Conservation (phyloP, 2,329 filamentous ascomycete species). For the Botrytis elliptica region DNA sequence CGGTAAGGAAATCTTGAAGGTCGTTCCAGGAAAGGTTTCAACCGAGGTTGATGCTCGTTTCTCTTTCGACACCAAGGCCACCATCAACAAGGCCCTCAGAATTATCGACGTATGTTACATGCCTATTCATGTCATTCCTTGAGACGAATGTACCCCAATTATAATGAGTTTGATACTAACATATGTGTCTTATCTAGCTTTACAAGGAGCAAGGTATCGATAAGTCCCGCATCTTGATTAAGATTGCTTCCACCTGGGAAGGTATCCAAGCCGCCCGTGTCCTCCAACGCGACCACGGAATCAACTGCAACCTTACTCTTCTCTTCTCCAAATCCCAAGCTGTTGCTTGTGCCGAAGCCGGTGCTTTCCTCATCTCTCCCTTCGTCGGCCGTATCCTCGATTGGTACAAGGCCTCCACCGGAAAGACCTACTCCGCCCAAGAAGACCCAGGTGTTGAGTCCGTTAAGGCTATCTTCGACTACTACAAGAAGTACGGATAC, state of each 20-base stretch:
- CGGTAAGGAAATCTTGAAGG: conserved; percentile 93
- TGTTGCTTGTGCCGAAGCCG: conserved; percentile 92
- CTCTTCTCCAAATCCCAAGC: conserved; percentile 97
- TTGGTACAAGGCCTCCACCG: conserved; percentile 96
- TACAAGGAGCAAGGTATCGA: conserved; percentile 89
- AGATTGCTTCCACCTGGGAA: conserved; percentile 99
- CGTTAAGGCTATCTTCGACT: conserved; percentile 95
- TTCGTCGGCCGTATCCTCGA: conserved; percentile 99
- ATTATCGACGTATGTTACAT: conserved; percentile 77
- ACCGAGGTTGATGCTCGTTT: conserved; percentile 96
- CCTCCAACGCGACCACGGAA: conserved; percentile 89
- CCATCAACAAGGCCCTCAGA: conserved; percentile 92
- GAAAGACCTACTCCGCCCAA: conserved; percentile 86
- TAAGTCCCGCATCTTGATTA: conserved; percentile 96
- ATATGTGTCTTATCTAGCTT: conserved; percentile 56
- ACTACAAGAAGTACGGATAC: conserved; percentile 99
- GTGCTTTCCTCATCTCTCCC: conserved; percentile 96
- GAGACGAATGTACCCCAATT: neutral
- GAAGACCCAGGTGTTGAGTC: conserved; percentile 96
- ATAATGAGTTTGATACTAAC: neutral
- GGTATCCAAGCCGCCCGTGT: conserved; percentile 98
- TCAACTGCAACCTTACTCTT: conserved; percentile 99
- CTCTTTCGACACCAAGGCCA: conserved; percentile 92
- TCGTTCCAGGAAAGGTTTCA: conserved; percentile 97
- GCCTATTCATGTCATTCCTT: neutral